Evolutionary conservation across 805 yeast genomes (phyloP), one percentile per base, ranked within the genome.

Genomic region (Ogataea parapolymorpha): DNA sequence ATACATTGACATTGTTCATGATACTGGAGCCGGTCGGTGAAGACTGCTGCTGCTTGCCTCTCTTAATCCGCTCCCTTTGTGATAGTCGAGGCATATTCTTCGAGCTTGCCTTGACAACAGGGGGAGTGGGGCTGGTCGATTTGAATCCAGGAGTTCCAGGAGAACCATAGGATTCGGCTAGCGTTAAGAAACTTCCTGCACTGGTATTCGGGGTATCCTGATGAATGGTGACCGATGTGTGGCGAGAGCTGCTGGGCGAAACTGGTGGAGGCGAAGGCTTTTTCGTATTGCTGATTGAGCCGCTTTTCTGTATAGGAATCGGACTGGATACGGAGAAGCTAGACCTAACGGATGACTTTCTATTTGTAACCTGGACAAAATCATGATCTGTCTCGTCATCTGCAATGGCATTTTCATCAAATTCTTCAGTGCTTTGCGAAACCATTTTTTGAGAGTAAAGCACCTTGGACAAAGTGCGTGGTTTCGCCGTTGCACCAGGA

Each of bases 11-110:
- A 20, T 25, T 39, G 31, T 29, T 37, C 49, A 47, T 44, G 8
- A 45, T 36, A 26, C 34, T 32, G 24, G 39, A 14, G 9, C 29
- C 31, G 5, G 35, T 11, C 11, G 30, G 17, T 22, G 29, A 25
- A 33, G 35, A 29, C 6, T 42, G 36, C 11, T 23, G 31, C 10
- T 32, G 42, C 18, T 44, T 45, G 26, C 51, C 55, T 38, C 62
- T 49, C 43, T 65, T 70, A 54, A 73, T 76, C 29, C 85, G 59
- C 48, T 79, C 85, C 51, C 77, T 77, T 48, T 82, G 86, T 1
- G 86, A 79, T 12, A 76, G 51, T 45, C 74, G 72, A 24, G 62
- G 55, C 15, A 65, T 59, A 0, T 72, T 66, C 2, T 63, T 63
- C 15, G 71, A 53, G 39, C 61, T 62, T 3, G 62, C 54, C 28